phyloP scores from a whole-genome alignment of 2,329 filamentous ascomycete species.

The Epichloe elymi region DNA sequence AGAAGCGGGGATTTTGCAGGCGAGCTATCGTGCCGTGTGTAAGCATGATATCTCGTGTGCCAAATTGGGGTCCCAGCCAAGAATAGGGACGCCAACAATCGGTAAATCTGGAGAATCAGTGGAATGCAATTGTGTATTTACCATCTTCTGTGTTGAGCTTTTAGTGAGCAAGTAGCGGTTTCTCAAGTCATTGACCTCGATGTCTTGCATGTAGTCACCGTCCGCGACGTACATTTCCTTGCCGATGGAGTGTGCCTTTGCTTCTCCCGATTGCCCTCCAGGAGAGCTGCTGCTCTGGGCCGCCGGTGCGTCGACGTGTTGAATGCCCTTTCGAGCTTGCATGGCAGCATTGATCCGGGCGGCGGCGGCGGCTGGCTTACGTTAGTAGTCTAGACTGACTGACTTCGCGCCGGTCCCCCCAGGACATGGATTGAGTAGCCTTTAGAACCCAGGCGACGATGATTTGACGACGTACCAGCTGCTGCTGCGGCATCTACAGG shows the following conservation, averaged over 20 bases:
- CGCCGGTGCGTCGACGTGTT: slow-evolving; percentile 80
- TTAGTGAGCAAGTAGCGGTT: slow-evolving; percentile 97
- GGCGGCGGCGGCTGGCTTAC: slow-evolving; percentile 61
- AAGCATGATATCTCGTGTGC: slow-evolving; percentile 50
- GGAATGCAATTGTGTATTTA: slow-evolving; percentile 54
- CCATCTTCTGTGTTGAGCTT: slow-evolving; percentile 96
- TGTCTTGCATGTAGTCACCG: slow-evolving; percentile 96
- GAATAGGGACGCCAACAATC: slow-evolving; percentile 15
- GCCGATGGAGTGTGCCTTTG: slow-evolving; percentile 6
- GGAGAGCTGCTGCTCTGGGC: slow-evolving; percentile 33
- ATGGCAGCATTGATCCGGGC: slow-evolving; percentile 76
- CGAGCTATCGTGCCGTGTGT: slow-evolving; percentile 58
- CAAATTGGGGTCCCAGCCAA: background rate
- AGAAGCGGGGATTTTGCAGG: slow-evolving; percentile 44
- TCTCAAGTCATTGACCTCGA: slow-evolving; percentile 94
- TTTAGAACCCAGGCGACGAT: background rate
- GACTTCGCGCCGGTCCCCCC: slow-evolving; percentile 3
- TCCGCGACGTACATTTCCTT: slow-evolving; percentile 82
- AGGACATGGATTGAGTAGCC: background rate
- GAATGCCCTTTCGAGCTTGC: slow-evolving; percentile 76
- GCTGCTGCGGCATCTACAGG: slow-evolving; percentile 60
- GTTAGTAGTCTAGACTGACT: slow-evolving; percentile 11
- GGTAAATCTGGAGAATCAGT: slow-evolving; percentile 26
- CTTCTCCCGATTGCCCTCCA: slow-evolving; percentile 3
- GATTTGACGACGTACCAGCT: slow-evolving; percentile 44